phyloP scores from a whole-genome alignment of 306 rosid genomes.

The Fragaria nilgerrensis region DNA sequence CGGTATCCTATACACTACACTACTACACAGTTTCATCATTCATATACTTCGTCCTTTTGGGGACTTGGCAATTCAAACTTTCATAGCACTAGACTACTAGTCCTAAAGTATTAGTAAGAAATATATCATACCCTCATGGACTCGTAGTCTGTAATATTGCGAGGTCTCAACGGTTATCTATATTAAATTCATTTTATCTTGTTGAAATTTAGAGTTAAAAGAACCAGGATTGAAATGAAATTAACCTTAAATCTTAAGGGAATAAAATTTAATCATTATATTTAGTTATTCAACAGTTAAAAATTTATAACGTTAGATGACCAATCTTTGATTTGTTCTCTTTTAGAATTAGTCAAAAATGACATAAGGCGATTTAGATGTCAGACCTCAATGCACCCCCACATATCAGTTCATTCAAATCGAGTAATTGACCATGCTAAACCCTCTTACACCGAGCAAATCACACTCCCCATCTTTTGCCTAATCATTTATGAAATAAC shows the following conservation, averaged over 20 bases:
- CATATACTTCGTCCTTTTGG: neutral
- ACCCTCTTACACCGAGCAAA: neutral
- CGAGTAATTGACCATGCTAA: slow-evolving; percentile 16
- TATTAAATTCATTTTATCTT: no score
- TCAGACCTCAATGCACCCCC: neutral
- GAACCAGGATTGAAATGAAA: no score
- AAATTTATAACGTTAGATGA: no score
- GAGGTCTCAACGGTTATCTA: no score
- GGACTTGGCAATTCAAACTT: neutral
- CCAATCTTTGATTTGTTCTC: neutral
- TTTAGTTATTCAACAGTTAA: no score
- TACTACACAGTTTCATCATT: neutral
- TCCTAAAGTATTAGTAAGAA: neutral
- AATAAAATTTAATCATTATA: no score
- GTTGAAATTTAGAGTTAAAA: no score
- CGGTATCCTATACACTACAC: neutral
- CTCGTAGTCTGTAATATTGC: no score
- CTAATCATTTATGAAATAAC: slow-evolving; percentile 12
- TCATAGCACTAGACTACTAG: neutral
- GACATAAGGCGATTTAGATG: neutral
- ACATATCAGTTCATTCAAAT: neutral
- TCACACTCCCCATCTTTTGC: neutral
- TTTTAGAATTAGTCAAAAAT: neutral
- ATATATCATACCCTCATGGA: neutral
- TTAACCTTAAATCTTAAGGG: no score